Conservation (phyloP, 768 basidiomycete species). For the Boletus huronensis region DNA sequence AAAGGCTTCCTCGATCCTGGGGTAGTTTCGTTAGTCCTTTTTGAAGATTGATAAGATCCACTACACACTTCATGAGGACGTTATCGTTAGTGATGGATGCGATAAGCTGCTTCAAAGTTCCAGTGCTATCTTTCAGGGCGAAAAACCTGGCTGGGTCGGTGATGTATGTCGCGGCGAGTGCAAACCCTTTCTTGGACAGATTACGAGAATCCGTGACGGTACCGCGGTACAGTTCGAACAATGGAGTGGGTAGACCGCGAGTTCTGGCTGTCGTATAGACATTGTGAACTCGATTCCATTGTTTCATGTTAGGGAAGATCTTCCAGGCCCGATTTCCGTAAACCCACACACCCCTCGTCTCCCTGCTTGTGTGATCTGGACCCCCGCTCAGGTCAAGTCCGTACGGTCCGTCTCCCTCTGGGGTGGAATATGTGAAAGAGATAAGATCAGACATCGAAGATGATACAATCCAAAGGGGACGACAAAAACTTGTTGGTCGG, state of each 20-base stretch:
- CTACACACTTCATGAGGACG: not conserved
- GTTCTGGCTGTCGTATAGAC: not conserved
- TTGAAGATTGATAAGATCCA: not conserved
- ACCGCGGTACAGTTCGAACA: not conserved
- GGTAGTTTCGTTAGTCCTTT: not conserved
- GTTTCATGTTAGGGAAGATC: not conserved
- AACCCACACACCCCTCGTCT: not conserved
- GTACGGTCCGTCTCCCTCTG: fast-evolving
- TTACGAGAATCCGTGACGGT: not conserved
- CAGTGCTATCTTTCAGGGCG: not conserved
- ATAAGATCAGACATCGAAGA: not conserved
- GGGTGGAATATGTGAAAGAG: not conserved
- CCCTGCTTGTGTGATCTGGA: not conserved
- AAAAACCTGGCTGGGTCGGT: not conserved
- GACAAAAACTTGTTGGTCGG: not conserved
- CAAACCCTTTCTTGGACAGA: not conserved
- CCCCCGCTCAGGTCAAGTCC: not conserved
- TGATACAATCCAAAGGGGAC: not conserved
- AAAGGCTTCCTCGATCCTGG: not conserved
- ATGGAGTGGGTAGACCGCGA: not conserved
- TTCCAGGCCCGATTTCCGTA: not conserved
- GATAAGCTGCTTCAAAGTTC: not conserved
- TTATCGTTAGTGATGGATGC: not conserved
- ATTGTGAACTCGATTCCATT: not conserved
- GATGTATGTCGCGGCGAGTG: not conserved